Conservation (phyloP, 2,329 filamentous ascomycete genomes). For the Paramyrothecium roridum region DNA sequence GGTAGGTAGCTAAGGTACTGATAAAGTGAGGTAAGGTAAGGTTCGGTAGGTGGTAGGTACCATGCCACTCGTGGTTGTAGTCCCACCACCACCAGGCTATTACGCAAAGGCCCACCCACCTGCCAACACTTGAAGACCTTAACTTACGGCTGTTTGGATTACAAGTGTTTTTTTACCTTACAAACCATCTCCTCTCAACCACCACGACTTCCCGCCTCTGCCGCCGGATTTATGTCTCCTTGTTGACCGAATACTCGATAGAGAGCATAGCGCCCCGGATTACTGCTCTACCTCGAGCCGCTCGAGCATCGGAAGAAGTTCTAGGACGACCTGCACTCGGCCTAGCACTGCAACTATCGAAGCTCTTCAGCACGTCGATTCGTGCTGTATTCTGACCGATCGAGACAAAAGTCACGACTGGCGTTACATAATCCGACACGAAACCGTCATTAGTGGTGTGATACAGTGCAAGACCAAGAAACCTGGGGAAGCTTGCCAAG, state of each 20-base stretch:
- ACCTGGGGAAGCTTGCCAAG: too few relatives aligned
- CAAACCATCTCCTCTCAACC: constrained; percentile 18
- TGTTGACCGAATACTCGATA: constrained; percentile 12
- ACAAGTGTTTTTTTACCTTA: constrained; percentile 19
- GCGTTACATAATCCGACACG: not conserved
- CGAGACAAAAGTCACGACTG: not conserved
- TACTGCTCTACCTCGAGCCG: constrained; percentile 4
- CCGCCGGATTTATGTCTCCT: constrained; percentile 2
- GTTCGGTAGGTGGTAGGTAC: too few relatives aligned
- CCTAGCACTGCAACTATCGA: constrained; percentile 23
- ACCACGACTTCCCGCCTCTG: constrained; percentile 19
- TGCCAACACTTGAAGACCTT: constrained; percentile 32
- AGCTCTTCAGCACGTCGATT: constrained; percentile 13
- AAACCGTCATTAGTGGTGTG: too few relatives aligned
- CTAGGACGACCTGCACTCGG: constrained; percentile 39
- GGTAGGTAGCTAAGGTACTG: too few relatives aligned
- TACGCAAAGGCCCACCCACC: constrained; percentile 37
- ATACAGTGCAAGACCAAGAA: too few relatives aligned
- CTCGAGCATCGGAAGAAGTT: constrained; percentile 24
- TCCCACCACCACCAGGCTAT: constrained; percentile 16
- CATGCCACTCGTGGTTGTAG: constrained; percentile 1
- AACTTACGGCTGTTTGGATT: constrained; percentile 17
- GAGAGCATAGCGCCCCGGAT: not conserved
- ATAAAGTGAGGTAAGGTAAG: too few relatives aligned
- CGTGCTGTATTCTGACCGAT: not conserved